A percentile compares a stretch with the other conserved stretches of the same genome.
phyloP scores from a whole-genome alignment of 2,329 filamentous ascomycete genomes.

The Ilyonectria sp. region DNA sequence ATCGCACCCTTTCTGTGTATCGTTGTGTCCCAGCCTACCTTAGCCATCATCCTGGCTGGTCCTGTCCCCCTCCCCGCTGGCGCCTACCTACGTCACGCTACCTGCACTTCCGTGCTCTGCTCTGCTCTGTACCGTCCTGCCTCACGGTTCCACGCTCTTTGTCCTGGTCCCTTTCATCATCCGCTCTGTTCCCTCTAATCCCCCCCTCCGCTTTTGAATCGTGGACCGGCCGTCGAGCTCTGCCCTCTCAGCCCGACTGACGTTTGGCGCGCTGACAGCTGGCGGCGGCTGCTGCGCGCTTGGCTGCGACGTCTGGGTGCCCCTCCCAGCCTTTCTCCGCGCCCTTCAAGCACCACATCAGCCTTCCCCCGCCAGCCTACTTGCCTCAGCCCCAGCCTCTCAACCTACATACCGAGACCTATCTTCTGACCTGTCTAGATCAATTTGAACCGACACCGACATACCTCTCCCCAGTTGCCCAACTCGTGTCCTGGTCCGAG shows the following conservation, averaged over 20 bases:
- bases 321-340: conserved; percentile 23
- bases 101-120: conserved; percentile 14
- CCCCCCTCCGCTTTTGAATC: conserved; percentile 5
- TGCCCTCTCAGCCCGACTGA: conserved; percentile 19
- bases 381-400: conserved; percentile 26
- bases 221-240: conserved; percentile 10
- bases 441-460: conserved; percentile 18
- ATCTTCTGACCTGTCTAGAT: conserved; percentile 18
- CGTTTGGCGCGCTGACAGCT: conserved; percentile 27
- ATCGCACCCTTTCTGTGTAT: conserved; percentile 13
- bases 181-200: background rate
- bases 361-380: conserved; percentile 14
- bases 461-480: conserved; percentile 23
- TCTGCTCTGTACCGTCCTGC: conserved; percentile 35
- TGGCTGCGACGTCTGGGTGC: conserved; percentile 38
- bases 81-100: conserved; percentile 47
- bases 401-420: conserved; percentile 13
- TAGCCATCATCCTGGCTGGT: conserved; percentile 15
- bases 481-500: conserved; percentile 2
- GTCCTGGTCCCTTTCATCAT: conserved; percentile 14
- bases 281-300: conserved; percentile 34
- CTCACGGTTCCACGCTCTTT: conserved; percentile 19
- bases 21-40: conserved; percentile 21
- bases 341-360: conserved; percentile 11
- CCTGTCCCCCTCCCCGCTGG: conserved; percentile 35